These are phyloP conservation scores for Corylus heterophylla DNA, from an alignment of 306 rosid genomes.

Conservation along the genomic window DNA sequence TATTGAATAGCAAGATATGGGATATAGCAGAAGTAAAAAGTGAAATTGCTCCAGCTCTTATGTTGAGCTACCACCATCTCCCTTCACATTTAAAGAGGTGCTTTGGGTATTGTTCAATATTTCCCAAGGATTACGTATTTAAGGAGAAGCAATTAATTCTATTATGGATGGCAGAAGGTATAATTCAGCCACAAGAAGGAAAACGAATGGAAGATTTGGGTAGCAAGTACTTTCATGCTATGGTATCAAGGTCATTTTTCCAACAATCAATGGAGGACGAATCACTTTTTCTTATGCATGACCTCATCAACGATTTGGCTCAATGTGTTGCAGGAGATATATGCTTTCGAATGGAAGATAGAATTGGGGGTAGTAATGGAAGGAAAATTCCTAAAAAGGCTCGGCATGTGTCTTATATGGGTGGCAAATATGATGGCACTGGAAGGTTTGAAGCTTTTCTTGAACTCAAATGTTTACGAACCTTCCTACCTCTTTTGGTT, in stretches of 20 bases:
- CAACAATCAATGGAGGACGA: not conserved
- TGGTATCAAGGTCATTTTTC: not conserved
- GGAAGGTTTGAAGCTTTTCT: not conserved
- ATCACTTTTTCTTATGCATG: not conserved
- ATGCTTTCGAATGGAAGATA: rapidly evolving
- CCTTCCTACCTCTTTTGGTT: constrained; percentile 39
- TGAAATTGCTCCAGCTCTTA: not conserved
- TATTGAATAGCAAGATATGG: not conserved
- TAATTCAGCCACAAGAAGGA: not conserved
- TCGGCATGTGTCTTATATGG: not conserved
- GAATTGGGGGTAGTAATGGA: too few relatives aligned
- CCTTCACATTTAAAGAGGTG: constrained; percentile 7
- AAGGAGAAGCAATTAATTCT: not conserved
- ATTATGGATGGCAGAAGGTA: not conserved
- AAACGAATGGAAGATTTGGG: not conserved
- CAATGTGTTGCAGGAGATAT: not conserved
- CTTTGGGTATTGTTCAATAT: constrained; percentile 18
- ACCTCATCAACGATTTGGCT: constrained; percentile 11
- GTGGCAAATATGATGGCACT: too few relatives aligned
- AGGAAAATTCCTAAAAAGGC: not conserved
- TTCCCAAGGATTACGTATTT: not conserved
- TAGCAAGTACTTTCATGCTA: not conserved
- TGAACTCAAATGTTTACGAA: constrained; percentile 43
- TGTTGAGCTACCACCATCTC: constrained; percentile 7
- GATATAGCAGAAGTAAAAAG: not conserved